phyloP scores from a whole-genome alignment of 441 rosid species.

The Adansonia gregorii region DNA sequence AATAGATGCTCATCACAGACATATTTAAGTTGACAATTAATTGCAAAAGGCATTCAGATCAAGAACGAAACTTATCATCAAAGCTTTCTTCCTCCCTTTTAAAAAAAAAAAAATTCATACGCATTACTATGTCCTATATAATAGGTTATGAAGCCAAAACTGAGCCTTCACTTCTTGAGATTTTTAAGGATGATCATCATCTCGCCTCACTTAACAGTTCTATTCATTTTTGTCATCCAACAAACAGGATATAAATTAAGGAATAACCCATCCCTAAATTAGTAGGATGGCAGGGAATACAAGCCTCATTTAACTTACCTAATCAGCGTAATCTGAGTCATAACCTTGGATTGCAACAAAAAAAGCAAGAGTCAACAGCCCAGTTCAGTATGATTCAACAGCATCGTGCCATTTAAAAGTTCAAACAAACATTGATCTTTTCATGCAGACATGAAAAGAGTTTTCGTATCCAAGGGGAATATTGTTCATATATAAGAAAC shows the following conservation, averaged over 20 bases:
- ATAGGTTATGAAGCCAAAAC: background rate
- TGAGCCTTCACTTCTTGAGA: background rate
- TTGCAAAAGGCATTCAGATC: slow-evolving; percentile 4
- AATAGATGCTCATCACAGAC: background rate
- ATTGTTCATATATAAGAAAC: too few species aligned
- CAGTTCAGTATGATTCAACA: too few species aligned
- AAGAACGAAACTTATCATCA: background rate
- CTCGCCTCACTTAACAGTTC: background rate
- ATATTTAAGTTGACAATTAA: background rate
- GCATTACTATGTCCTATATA: background rate
- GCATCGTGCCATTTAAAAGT: too few species aligned
- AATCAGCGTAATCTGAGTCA: background rate
- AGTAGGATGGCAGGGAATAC: too few species aligned
- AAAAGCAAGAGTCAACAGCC: too few species aligned
- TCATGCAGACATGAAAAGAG: too few species aligned
- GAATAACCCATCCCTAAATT: background rate
- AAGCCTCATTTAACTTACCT: background rate
- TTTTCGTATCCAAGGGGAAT: too few species aligned
- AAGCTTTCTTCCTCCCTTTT: background rate
- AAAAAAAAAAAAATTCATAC: background rate
- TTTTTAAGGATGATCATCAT: background rate
- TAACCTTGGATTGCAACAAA: background rate
- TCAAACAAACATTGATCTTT: too few species aligned
- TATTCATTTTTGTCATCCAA: background rate
- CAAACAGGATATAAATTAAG: background rate